Percentiles rank a stretch among this genome's conserved stretches.
Conservation (phyloP, 352 stramenopile species). For the Blastocystis hominis region DNA sequence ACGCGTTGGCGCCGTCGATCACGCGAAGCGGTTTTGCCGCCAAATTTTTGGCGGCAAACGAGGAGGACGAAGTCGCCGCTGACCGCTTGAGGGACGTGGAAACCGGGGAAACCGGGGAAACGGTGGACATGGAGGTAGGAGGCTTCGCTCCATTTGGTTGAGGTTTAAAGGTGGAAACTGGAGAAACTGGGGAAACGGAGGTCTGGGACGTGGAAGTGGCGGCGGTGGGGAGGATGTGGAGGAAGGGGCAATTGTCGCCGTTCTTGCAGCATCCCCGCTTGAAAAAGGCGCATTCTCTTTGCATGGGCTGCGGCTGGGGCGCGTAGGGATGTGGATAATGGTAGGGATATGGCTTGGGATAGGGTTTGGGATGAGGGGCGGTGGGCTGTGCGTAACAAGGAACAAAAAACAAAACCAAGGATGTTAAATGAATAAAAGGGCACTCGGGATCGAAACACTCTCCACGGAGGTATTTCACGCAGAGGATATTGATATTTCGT, state of each 20-base stretch:
- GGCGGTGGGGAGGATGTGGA: not conserved
- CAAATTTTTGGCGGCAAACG: too few species aligned
- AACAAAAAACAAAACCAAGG: not conserved
- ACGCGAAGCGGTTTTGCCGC: conserved; percentile 17
- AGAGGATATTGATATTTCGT: conserved; percentile 43
- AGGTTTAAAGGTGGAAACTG: not conserved
- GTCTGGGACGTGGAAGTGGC: too few species aligned
- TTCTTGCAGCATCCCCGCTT: conserved; percentile 48
- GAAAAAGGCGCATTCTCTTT: conserved; percentile 10
- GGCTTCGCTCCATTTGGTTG: too few species aligned
- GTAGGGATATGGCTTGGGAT: too few species aligned
- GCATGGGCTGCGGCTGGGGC: not conserved
- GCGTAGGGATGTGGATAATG: too few species aligned
- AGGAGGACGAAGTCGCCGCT: not conserved
- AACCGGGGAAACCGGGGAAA: too few species aligned
- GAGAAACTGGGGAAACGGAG: not conserved
- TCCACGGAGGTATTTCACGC: not conserved
- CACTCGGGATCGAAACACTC: conserved; percentile 32
- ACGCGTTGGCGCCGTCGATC: too few species aligned
- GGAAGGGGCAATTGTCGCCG: conserved; percentile 10
- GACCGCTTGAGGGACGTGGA: not conserved
- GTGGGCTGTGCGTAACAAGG: not conserved
- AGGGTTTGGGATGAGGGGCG: not conserved
- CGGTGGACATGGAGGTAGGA: too few species aligned
- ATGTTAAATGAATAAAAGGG: conserved; percentile 32